Evolutionary conservation across 2,329 filamentous ascomycete genomes (phyloP).

Genomic region (Arthrobotrys entomopaga): DNA sequence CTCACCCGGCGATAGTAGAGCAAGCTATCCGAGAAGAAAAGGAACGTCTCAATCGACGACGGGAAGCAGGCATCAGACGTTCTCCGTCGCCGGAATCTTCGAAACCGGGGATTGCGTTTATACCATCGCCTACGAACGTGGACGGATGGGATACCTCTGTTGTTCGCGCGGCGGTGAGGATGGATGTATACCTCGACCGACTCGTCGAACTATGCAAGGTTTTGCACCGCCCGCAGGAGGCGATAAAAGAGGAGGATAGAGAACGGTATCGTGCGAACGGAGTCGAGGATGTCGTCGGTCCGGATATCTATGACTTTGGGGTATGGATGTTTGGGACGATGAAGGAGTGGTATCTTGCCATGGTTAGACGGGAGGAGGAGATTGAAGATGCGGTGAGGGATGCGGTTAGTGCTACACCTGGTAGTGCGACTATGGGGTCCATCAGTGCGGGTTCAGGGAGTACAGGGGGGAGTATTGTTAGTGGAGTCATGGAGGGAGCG

Average conservation of each 20-base stretch:
- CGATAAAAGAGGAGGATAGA: constrained; percentile 36
- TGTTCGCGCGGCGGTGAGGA: constrained; percentile 35
- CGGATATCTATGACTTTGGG: constrained; percentile 50
- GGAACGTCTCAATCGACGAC: constrained; percentile 4
- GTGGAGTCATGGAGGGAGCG: neutral
- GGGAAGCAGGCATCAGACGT: constrained; percentile 1
- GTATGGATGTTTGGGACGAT: constrained; percentile 53
- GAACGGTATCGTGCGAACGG: constrained; percentile 43
- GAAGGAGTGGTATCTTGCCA: constrained; percentile 54
- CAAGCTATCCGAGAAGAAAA: constrained; percentile 14
- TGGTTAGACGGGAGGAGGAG: constrained; percentile 48
- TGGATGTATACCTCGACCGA: constrained; percentile 48
- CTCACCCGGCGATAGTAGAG: constrained; percentile 32
- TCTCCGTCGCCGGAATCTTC: constrained; percentile 23
- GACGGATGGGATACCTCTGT: constrained; percentile 53
- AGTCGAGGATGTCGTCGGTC: constrained; percentile 31
- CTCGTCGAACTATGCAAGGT: constrained; percentile 30
- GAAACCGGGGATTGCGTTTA: constrained; percentile 26
- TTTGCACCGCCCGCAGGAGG: constrained; percentile 14
- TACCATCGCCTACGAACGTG: constrained; percentile 28
- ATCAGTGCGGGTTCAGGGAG: neutral
- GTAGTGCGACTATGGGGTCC: constrained; percentile 1
- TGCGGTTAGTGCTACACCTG: constrained; percentile 32
- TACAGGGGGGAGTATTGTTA: constrained; percentile 26
- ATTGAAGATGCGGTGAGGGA: constrained; percentile 49